A percentile compares a stretch with the other conserved stretches of the same genome.
phyloP scores from a whole-genome alignment of 345 rosid genomes.

The Arabidopsis thaliana region DNA sequence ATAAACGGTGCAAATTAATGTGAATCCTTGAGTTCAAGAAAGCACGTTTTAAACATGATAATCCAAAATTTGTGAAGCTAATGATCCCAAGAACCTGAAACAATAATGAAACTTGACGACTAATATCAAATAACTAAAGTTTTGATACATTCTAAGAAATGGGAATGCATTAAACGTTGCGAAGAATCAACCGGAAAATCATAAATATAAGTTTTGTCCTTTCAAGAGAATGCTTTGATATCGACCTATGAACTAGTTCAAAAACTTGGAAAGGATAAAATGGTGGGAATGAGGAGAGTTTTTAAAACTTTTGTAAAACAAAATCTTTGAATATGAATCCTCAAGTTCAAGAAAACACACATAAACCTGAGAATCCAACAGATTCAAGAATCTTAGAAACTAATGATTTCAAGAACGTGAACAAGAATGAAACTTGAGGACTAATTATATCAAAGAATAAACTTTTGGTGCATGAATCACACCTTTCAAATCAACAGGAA shows the following conservation, averaged over 20 bases:
- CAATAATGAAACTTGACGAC: neutral
- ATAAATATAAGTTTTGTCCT: no score
- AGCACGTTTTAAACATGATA: neutral
- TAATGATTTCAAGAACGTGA: slow-evolving; percentile 6
- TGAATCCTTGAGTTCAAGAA: slow-evolving; percentile 5
- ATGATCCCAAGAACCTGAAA: slow-evolving; percentile 12
- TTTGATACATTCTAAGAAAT: neutral
- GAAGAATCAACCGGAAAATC: no score
- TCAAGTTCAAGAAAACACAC: neutral
- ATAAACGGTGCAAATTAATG: neutral
- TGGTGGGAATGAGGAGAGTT: neutral
- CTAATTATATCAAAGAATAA: neutral
- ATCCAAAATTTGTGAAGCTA: neutral
- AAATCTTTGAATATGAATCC: slow-evolving; percentile 6
- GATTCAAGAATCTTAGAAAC: neutral
- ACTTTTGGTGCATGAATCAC: neutral
- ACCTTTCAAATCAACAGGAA: neutral
- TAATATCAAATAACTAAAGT: neutral
- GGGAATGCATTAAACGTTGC: no score
- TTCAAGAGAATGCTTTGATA: neutral
- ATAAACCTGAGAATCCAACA: slow-evolving; percentile 2
- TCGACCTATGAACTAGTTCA: neutral
- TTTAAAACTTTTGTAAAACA: neutral
- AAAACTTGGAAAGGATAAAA: neutral
- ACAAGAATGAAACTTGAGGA: neutral